These are phyloP conservation scores for Colletotrichum shisoi DNA, from an alignment of 2,329 filamentous ascomycete species.

Conservation along the genomic window DNA sequence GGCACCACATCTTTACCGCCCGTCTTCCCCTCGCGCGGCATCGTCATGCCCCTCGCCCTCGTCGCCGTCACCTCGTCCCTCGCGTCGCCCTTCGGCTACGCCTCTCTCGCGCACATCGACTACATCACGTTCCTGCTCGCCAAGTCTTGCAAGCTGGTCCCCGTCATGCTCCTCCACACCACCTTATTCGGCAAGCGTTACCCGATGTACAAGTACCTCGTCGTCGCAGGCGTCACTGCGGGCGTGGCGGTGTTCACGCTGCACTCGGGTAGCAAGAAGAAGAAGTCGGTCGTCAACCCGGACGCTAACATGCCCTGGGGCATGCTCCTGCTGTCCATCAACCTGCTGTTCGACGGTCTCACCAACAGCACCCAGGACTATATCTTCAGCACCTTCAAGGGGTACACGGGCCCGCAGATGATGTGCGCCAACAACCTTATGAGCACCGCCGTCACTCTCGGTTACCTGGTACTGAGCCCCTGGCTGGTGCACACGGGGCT, in stretches of 20 bases:
- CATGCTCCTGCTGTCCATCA: constrained; percentile 82
- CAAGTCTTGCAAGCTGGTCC: constrained; percentile 98
- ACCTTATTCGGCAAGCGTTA: constrained; percentile 89
- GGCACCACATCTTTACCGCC: constrained; percentile 60
- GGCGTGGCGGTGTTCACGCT: constrained; percentile 96
- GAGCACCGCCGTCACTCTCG: constrained; percentile 76
- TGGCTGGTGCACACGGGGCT: constrained; percentile 75
- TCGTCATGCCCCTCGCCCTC: constrained; percentile 80
- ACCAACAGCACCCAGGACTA: constrained; percentile 98
- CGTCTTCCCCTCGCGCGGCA: constrained; percentile 78
- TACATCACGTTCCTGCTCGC: constrained; percentile 98
- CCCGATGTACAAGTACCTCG: constrained; percentile 94
- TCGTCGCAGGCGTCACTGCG: constrained; percentile 87
- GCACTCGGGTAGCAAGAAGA: constrained; percentile 71
- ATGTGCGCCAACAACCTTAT: constrained; percentile 98
- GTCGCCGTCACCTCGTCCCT: constrained; percentile 86
- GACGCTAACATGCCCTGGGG: constrained; percentile 77
- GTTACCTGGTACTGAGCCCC: constrained; percentile 80
- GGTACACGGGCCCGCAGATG: constrained; percentile 94
- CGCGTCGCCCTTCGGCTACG: constrained; percentile 95
- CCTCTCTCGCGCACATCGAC: constrained; percentile 90
- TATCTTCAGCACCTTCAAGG: constrained; percentile 81
- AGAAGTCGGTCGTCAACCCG: constrained; percentile 52
- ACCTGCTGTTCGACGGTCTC: constrained; percentile 92
- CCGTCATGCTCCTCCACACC: constrained; percentile 96